phyloP scores from a whole-genome alignment of 2,329 filamentous ascomycete genomes.

The Aurifilum marmelostoma region DNA sequence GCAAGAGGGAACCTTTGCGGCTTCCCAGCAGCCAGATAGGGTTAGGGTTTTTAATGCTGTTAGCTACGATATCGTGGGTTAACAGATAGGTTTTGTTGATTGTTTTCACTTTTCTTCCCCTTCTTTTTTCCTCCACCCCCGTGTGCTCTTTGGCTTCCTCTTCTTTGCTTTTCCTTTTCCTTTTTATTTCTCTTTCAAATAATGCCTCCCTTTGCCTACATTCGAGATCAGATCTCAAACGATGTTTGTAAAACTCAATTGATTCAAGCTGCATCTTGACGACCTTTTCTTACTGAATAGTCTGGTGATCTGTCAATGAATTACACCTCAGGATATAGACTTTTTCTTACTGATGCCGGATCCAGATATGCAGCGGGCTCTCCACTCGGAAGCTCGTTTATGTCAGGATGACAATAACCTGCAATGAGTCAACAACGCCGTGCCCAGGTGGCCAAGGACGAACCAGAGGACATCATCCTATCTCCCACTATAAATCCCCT shows the following conservation, averaged over 20 bases:
- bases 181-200: too few species aligned
- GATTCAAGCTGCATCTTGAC: not conserved
- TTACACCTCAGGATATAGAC: too few species aligned
- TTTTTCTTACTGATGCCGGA: too few species aligned
- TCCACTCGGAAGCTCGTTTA: too few species aligned
- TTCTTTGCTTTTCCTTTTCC: not conserved
- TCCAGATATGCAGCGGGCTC: too few species aligned
- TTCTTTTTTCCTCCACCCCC: not conserved
- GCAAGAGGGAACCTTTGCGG: not conserved
- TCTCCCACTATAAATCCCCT: not conserved
- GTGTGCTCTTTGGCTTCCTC: too few species aligned
- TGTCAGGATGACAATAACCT: too few species aligned
- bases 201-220: too few species aligned
- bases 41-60: not conserved
- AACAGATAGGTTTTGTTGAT: not conserved
- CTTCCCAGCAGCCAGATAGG: not conserved
- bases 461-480: not conserved
- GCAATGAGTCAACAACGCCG: not conserved
- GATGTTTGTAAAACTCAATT: not conserved
- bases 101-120: not conserved
- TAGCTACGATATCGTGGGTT: not conserved
- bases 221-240: not conserved
- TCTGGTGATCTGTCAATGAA: too few species aligned
- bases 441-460: not conserved
- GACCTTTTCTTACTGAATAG: not conserved